Evolutionary conservation across 176 grass and related monocot species (phyloP), one percentile per base, ranked within the genome.

Genomic region (Oryza glumipatula): DNA sequence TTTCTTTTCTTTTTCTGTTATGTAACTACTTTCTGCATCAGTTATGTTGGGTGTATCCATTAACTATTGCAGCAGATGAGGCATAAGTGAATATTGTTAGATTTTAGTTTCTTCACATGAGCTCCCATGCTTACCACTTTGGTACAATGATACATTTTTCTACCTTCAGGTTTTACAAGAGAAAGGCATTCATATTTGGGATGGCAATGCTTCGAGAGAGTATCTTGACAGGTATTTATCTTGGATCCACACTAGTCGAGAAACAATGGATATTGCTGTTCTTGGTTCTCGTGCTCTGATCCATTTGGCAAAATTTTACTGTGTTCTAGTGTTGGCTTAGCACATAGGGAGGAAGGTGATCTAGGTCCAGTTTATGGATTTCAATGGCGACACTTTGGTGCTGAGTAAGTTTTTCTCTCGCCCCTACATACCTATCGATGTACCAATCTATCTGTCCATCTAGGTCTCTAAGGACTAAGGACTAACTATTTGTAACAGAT

Each of bases 341-440:
- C 70, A 83, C 72, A 93, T 76, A 89, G 91, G 72, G 89, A 91
- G 39, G 94, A 94, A 94, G 91, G 94, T 81, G 94, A 97, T 78
- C 81, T 93, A 15, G 94, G 94, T 71, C 91, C 89, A 66, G 77
- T 97, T 80, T 94, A 94, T 86, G 94, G 94, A 67, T 97, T 93
- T 83, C 94, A 97, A 41, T 97, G 94, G 94, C 83, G 94, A 45
- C 94, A 96, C 26, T 96, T 93, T 83, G 94, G 91, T 87, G 84
- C 94, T 30, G 86, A 93, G 94, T 96, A 96, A 82, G 91, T 45
- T 79, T 49, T 65, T 19, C 61, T 85, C 35, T 56, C 8, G 2
- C 9, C 9, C 12, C 43, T 44, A 38, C 21, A 15, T 35, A 15
- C 47, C 58, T 39, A 52, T 69, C 23, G 35, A 11, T 11, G 19